phyloP scores from a whole-genome alignment of 345 rosid genomes.

The Boechera stricta region DNA sequence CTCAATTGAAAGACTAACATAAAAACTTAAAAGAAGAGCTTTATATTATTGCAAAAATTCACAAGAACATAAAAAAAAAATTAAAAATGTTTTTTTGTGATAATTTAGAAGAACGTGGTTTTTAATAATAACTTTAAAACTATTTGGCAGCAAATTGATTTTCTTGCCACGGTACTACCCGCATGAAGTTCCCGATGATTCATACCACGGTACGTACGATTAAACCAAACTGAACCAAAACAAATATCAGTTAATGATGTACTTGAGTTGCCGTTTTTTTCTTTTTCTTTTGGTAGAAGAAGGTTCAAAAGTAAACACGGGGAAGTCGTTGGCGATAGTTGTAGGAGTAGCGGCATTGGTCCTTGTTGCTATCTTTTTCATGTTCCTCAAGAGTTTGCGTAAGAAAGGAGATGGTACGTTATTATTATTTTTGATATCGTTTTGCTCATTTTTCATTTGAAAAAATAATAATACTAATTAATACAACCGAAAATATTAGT shows the following conservation, averaged over 20 bases:
- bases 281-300: neutral
- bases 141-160: no score
- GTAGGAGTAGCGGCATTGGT: constrained; percentile 66
- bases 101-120: no score
- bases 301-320: constrained; percentile 35
- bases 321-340: constrained; percentile 62
- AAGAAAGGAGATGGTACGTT: constrained; percentile 57
- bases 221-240: neutral
- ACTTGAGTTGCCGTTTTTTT: neutral
- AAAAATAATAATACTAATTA: no score
- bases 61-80: no score
- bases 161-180: constrained; percentile 32
- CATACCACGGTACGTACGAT: constrained; percentile 43
- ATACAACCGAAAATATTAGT: neutral
- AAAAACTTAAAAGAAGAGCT: no score
- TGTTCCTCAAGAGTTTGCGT: constrained; percentile 47
- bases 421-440: neutral
- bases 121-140: no score
- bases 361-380: constrained; percentile 47
- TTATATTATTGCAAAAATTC: no score
- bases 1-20: no score
- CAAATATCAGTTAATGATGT: neutral
- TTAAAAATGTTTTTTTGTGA: no score
- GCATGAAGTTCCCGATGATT: constrained; percentile 18
- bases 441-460: no score